Evolutionary conservation across 345 rosid genomes (phyloP).

Genomic region (Angophora floribunda): DNA sequence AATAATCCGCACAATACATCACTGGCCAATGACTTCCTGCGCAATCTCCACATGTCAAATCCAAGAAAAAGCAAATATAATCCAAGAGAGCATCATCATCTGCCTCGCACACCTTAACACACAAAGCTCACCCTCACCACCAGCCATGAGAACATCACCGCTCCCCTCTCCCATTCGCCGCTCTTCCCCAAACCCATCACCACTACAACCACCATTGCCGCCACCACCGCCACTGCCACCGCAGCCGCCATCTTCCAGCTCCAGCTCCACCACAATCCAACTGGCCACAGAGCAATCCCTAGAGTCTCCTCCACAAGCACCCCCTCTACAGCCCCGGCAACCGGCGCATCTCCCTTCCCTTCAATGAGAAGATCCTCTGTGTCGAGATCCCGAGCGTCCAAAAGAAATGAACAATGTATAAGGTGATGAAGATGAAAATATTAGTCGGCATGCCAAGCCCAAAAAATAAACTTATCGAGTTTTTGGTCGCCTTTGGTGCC

Average conservation of each 20-base stretch:
- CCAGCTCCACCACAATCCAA: conserved; percentile 24
- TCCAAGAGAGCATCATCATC: not conserved
- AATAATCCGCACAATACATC: not conserved
- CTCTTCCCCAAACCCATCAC: conserved; percentile 23
- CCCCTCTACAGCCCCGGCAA: conserved; percentile 52
- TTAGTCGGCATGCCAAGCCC: too few species aligned
- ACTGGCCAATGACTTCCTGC: not conserved
- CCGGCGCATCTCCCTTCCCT: conserved; percentile 39
- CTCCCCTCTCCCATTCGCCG: conserved; percentile 37
- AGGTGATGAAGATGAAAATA: too few species aligned
- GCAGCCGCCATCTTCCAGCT: not conserved
- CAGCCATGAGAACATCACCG: conserved; percentile 38
- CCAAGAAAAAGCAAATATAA: not conserved
- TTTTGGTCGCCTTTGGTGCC: too few species aligned
- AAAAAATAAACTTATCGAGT: too few species aligned
- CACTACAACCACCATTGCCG: not conserved
- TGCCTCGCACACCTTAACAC: not conserved
- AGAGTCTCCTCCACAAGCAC: conserved; percentile 43
- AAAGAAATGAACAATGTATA: too few species aligned
- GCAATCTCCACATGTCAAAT: not conserved
- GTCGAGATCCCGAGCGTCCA: conserved; percentile 81
- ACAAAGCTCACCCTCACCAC: not conserved
- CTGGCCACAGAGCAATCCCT: conserved; percentile 30
- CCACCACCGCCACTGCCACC: conserved; percentile 6
- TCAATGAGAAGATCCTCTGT: conserved; percentile 81